Evolutionary conservation across 73 alveolate genomes (phyloP).

Genomic region (Paramecium pentaurelia): DNA sequence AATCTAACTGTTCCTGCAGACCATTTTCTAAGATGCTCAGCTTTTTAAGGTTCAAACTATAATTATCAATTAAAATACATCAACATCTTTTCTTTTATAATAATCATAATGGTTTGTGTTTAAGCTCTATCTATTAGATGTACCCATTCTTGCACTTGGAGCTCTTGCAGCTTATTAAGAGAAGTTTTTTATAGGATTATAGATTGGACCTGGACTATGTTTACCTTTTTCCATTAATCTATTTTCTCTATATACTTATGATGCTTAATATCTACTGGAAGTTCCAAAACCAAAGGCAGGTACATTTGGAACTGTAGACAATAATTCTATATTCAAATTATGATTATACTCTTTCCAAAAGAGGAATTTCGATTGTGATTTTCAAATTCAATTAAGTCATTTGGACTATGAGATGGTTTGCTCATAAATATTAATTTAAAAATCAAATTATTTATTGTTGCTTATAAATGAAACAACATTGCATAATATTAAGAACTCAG

Average conservation of each 20-base stretch:
- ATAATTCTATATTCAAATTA: background rate
- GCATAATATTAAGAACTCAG: background rate
- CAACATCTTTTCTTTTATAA: background rate
- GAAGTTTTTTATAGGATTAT: background rate
- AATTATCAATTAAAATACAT: background rate
- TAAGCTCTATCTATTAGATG: background rate
- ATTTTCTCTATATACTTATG: background rate
- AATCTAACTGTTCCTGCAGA: background rate
- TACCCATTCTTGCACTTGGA: background rate
- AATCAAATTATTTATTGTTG: background rate
- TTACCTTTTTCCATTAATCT: background rate
- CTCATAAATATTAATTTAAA: background rate
- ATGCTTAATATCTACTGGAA: background rate
- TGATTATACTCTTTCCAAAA: background rate
- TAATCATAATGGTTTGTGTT: background rate
- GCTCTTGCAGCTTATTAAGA: background rate
- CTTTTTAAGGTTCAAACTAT: slow-evolving; percentile 35
- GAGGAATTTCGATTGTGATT: slow-evolving; percentile 33
- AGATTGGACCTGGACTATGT: slow-evolving; percentile 42
- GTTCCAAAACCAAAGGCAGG: slow-evolving; percentile 34
- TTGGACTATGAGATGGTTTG: background rate
- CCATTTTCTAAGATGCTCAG: slow-evolving; percentile 1
- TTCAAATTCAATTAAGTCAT: slow-evolving; percentile 8
- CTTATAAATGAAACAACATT: background rate
- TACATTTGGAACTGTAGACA: background rate